phyloP scores from a whole-genome alignment of 441 rosid genomes.

The Pelargonium myrrhifolium region DNA sequence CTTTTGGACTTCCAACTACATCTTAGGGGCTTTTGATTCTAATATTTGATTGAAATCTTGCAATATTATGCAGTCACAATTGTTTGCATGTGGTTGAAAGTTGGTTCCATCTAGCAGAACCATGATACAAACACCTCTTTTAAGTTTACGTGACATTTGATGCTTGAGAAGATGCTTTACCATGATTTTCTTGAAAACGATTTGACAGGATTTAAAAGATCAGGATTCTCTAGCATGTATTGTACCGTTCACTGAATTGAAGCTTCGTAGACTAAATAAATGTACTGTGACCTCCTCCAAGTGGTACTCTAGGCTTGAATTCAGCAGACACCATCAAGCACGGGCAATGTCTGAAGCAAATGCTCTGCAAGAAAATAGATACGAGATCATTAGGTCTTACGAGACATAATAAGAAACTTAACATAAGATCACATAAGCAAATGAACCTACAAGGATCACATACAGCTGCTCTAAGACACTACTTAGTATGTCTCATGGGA shows the following conservation, averaged over 20 bases:
- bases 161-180: too few species aligned
- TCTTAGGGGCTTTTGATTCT: too few species aligned
- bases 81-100: too few species aligned
- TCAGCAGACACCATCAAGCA: slow-evolving; percentile 42
- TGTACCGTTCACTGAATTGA: background rate
- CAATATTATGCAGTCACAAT: too few species aligned
- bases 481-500: background rate
- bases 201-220: too few species aligned
- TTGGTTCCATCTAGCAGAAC: too few species aligned
- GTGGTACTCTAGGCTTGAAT: slow-evolving; percentile 78
- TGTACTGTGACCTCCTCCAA: slow-evolving; percentile 75
- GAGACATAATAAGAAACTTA: background rate
- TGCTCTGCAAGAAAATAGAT: slow-evolving; percentile 39
- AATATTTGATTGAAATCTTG: too few species aligned
- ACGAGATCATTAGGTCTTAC: slow-evolving; percentile 7
- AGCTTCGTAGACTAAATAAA: slow-evolving; percentile 34
- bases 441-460: background rate
- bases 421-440: background rate
- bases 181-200: too few species aligned
- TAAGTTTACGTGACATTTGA: too few species aligned
- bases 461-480: background rate
- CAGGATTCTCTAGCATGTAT: too few species aligned
- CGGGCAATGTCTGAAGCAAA: slow-evolving; percentile 62
- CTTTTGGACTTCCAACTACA: too few species aligned
- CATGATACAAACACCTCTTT: too few species aligned